A percentile compares a stretch with the other conserved stretches of the same genome.
Conservation (phyloP, 768 basidiomycete genomes). For the Calocera viscosa region DNA sequence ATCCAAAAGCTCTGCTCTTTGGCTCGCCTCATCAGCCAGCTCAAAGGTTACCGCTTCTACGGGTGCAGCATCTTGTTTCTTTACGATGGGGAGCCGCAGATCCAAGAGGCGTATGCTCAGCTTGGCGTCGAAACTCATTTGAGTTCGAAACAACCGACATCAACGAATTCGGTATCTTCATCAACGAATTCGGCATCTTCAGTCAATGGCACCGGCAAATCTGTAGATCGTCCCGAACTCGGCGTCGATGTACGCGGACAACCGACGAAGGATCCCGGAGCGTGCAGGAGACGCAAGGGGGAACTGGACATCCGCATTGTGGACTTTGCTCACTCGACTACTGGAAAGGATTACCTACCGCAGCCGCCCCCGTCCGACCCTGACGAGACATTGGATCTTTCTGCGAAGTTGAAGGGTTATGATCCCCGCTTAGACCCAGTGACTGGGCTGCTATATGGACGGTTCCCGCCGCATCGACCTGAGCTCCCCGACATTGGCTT, state of each 20-base stretch:
- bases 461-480: conserved; percentile 87
- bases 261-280: background rate
- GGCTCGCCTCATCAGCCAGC: conserved; percentile 73
- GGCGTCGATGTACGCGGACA: background rate
- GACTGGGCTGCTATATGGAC: conserved; percentile 74
- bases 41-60: conserved; percentile 96
- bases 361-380: conserved; percentile 35
- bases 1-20: conserved; percentile 89
- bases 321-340: conserved; percentile 97
- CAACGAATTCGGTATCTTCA: background rate
- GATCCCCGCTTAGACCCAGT: conserved; percentile 68
- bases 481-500: conserved; percentile 89
- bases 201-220: background rate
- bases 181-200: background rate
- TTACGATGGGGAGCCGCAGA: conserved; percentile 88
- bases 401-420: conserved; percentile 49
- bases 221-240: background rate
- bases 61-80: conserved; percentile 93
- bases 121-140: conserved; percentile 8
- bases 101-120: conserved; percentile 54
- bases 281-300: conserved; percentile 43
- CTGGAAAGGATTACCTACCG: conserved; percentile 78
- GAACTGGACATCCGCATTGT: conserved; percentile 94
- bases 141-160: background rate
- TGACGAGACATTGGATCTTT: conserved; percentile 28